Evolutionary conservation across 257 asterid species (phyloP), one percentile per base, ranked within the genome.

Genomic region (Fraxinus excelsior): DNA sequence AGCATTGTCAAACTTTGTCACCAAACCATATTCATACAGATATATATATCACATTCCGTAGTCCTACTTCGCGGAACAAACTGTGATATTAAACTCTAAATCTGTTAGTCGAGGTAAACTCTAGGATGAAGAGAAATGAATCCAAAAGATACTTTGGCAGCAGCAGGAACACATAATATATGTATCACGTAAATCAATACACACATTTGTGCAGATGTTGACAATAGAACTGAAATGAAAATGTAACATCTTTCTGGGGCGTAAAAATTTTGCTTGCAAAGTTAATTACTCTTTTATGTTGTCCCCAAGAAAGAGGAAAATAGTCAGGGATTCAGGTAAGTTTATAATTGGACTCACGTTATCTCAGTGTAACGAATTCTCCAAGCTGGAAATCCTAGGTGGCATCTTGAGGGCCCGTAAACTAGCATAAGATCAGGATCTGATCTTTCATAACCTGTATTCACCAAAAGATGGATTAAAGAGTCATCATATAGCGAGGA

Each of bases 361-460:
- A 94, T 91, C 89, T 94, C 98, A 18, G 97, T 91, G 85, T 94
- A 94, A 66, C 95, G 96, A 69, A 91, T 80, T 86, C 97, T 91
- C 98, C 98, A 94, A 29, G 97, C 90, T 12, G 97, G 98, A 83
- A 92, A 94, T 28, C 98, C 98, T 67, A 91, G 80, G 83, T 94
- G 97, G 87, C 98, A 90, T 88, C 99, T 89, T 76, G 88, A 88
- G 64, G 96, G 96, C 29, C 92, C 99, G 72, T 93, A 95, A 79
- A 95, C 80, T 80, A 95, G 85, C 85, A 95, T 82, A 80, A 95
- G 91, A 82, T 95, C 98, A 29, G 56, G 56, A 46, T 46, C 56
- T 14, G 56, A 4, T 3, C n/a, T 46, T 46, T 16, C 6, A 72
- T 80, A 86, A 76, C 99, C 99, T 93, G 84, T 35, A 81, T 78